Evolutionary conservation across 2,329 filamentous ascomycete genomes (phyloP), one percentile per base, ranked within the genome.

Genomic region (Hymenoscyphus repandus): DNA sequence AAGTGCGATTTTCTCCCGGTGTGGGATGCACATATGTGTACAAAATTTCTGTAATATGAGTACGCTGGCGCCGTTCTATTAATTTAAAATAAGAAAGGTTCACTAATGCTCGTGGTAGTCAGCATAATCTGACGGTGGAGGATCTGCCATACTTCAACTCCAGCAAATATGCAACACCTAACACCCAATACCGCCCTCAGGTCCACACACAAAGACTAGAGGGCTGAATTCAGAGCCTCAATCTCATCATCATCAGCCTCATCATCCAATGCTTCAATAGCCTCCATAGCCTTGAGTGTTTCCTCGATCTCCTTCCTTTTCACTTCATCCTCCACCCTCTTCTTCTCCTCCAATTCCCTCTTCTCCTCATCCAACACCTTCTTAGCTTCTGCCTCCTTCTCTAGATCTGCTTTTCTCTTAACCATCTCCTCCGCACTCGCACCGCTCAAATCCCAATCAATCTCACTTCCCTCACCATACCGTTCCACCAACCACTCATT

Each of bases 401-500:
- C 33, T 5, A 32, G 6, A 5, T 15, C 41, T 12, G n/a, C 42
- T 32, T 39, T 20, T 9, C 27, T 17, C 27, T 30, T 40, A n/a
- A 22, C 32, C 43, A 20, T 36, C 41, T 50, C 18, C 15, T 30
- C 30, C 17, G 15, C 31, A 18, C 27, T 30, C 18, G 13, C 22
- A 3, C 34, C 34, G 30, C 30, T 31, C 37, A 47, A 41, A 47
- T 86, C 83, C 92, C 93, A 99, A 68, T 97, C 86, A 62, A 99
- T 90, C 62, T 83, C 80, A 1, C 81, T 85, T 2, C 84, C 85
- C n/a, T 78, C 73, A 0, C 93, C 93, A 68, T 97, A 96, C 51
- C 86, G 77, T 59, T 77, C 69, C 47, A 78, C 73, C 18, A 99
- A 74, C 93, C 93, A 99, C 61, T 88, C 83, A 64, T 96, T 95